Base-by-base conservation (phyloP, 2,329 filamentous ascomycete species). In the Colletotrichum phormii region DNA sequence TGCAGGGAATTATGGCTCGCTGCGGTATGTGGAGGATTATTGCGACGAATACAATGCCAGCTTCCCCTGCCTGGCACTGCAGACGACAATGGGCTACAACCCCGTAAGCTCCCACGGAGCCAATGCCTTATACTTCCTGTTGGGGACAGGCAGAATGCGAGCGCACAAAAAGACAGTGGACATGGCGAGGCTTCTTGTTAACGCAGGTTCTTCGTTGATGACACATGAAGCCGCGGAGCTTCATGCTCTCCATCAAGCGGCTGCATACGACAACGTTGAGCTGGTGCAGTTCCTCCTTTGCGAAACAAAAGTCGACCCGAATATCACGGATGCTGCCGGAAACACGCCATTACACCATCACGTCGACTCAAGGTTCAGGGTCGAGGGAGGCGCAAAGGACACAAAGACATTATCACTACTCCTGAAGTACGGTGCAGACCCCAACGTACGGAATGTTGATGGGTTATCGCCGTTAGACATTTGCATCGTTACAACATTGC, bases 361-460 rank as follows among this genome's bases (percentile, higher is more conserved):
- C 33, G 35, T 73, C 26, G 35, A 71, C 26, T 49, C 60, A 5
- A 64, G 71, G 29, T 71, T 73, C 49, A 42, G 66, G 22, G 42
- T 51, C 8, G 49, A 31, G 13, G 31, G 37, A 37, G 18, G 31
- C 3, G 37, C 29, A 11, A 57, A 29, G 15, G 61, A 71, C 5
- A 46, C 49, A 18, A 37, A 4, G 5, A n/a, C 35, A 9, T 18
- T 73, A 1, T 35, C 67, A 37, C 42, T 76, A 8, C 75, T 83
- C 13, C 71, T 84, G 1, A 74, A 78, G 57, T 63, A 77, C 24
- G 82, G 81, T 2, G 80, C 81, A 0, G 77, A 83, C 49, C 70
- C 78, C 0, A 81, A 83, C 12, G 66, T 75, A 3, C 66, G 74
- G 13, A 73, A 73, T 4, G 18, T 33, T 4, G 59, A 37, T 1